Evolutionary conservation across 495 filamentous ascomycete species (phyloP).

Genomic region (Neurospora sp.): DNA sequence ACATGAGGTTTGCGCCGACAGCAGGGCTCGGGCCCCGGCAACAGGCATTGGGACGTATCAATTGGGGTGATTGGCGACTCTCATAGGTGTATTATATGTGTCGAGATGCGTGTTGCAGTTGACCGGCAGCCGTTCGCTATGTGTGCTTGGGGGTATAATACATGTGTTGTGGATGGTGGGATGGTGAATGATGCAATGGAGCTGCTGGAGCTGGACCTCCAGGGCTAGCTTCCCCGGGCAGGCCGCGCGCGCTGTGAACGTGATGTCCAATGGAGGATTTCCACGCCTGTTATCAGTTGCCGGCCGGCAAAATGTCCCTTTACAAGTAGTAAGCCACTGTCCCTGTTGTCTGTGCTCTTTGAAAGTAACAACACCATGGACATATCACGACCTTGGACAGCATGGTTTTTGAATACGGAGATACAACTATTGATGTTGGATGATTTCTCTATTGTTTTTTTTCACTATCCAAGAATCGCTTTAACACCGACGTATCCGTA

Average conservation of each 20-base stretch:
- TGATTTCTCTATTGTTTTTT: not conserved
- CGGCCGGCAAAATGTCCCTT: not conserved
- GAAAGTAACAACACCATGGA: not conserved
- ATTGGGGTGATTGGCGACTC: not conserved
- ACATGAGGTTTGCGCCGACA: slow-evolving; percentile 13
- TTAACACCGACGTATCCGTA: not conserved
- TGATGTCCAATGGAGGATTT: not conserved
- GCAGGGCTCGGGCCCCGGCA: slow-evolving; percentile 23
- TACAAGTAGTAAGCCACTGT: not conserved
- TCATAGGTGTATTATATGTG: slow-evolving; percentile 7
- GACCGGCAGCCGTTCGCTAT: not conserved
- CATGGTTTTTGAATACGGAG: not conserved
- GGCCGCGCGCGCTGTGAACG: not conserved
- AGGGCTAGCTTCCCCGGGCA: too few relatives aligned
- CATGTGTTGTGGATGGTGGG: not conserved
- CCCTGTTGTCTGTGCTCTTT: not conserved
- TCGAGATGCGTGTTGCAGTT: slow-evolving; percentile 1
- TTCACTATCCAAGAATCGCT: not conserved
- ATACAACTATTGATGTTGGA: not conserved
- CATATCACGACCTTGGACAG: not conserved
- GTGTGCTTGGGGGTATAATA: not conserved
- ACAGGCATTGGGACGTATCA: slow-evolving; percentile 17
- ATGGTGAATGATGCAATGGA: not conserved
- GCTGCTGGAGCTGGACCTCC: not conserved
- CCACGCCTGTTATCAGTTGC: not conserved